A percentile compares a stretch with the other conserved stretches of the same genome.
These are phyloP conservation scores for Bryopsis sp. DNA, from an alignment of 139 green algal genomes.

Conservation along the genomic window DNA sequence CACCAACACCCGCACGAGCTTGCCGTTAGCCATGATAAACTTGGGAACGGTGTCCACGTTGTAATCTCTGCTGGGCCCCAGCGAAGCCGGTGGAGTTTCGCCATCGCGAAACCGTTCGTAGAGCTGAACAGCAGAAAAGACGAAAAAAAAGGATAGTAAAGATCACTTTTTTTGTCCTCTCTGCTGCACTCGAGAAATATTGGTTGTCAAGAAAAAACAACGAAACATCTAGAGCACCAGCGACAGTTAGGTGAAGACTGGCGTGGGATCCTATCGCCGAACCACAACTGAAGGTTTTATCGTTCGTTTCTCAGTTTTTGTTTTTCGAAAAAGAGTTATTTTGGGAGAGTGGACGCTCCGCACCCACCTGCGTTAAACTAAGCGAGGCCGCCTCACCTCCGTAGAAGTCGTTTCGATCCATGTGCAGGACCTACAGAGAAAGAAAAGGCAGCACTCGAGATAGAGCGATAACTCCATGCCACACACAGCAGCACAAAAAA, in stretches of 20 bases:
- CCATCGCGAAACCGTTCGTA: constrained; percentile 79
- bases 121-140: constrained; percentile 53
- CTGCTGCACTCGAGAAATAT: too few relatives aligned
- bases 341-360: too few relatives aligned
- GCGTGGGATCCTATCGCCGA: too few relatives aligned
- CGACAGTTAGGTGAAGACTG: too few relatives aligned
- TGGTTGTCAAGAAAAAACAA: too few relatives aligned
- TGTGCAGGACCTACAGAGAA: constrained; percentile 80
- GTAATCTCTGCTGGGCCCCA: constrained; percentile 87
- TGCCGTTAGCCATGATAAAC: constrained; percentile 97
- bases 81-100: constrained; percentile 40
- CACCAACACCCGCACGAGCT: constrained; percentile 83
- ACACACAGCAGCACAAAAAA: too few relatives aligned
- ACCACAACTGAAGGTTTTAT: too few relatives aligned
- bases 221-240: too few relatives aligned
- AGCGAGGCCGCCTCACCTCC: constrained; percentile 89
- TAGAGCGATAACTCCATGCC: not conserved
- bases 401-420: constrained; percentile 99
- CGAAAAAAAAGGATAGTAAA: too few relatives aligned
- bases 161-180: not conserved
- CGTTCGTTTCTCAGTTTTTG: too few relatives aligned
- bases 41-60: constrained; percentile 98
- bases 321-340: too few relatives aligned
- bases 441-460: not conserved
- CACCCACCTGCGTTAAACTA: constrained; percentile 85